Base-by-base conservation (phyloP, 257 asterid species). In the Forsythia suspensa region DNA sequence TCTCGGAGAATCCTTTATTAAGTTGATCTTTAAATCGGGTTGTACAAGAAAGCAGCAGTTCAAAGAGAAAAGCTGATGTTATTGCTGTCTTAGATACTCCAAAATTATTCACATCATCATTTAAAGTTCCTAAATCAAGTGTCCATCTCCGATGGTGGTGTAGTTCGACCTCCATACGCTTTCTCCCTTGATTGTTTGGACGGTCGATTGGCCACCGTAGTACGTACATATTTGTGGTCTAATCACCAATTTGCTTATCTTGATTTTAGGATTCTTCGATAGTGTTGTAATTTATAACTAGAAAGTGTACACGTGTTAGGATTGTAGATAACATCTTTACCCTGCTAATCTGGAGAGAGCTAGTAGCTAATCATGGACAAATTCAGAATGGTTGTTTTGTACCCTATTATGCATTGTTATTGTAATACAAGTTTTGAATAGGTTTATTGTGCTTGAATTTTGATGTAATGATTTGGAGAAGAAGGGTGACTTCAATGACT, bases 91-190 rank as follows among this genome's bases (percentile, higher is more conserved):
- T 86, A 34, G 89, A 85, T 40, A 80, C 94, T 42, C 94, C 98
- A 2, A 90, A 69, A 70, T 79, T 95, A 70, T 95, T 95, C 91
- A 86, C 87, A 1, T 93, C 97, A 40, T 40, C 96, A 1, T 95
- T 93, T 84, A 89, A 84, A 82, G 90, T 90, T 80, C 99, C 98
- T 40, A 95, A 92, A 77, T 75, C 93, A 83, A 88, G 92, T 10
- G 20, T 36, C 43, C 84, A 3, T 71, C 86, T 4, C 63, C 63
- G 13, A 1, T 12, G 18, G 55, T 11, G 55, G 18, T 46, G 55
- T 46, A 44, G 52, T 29, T 29, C 34, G 1, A 29, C 34, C 34
- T 29, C n/a, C n/a, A n/a, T n/a, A n/a, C n/a, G n/a, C n/a, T n/a
- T n/a, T n/a, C n/a, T n/a, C n/a, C n/a, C n/a, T n/a, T n/a, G n/a